Evolutionary conservation across 805 yeast genomes (phyloP).

Genomic region (Sporopachydermia lactativora): DNA sequence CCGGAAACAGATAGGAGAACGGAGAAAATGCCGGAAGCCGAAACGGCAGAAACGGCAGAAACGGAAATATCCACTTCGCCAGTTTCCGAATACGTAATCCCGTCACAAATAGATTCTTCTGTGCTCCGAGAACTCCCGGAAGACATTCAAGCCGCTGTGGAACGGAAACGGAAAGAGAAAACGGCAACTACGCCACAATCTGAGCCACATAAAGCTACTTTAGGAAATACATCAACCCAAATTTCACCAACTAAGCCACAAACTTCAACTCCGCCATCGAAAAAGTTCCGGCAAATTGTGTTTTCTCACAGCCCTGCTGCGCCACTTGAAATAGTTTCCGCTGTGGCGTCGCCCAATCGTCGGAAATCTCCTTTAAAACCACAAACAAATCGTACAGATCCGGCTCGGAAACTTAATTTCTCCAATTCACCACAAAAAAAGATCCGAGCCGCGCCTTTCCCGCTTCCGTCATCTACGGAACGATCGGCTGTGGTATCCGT

Average conservation of each 20-base stretch:
- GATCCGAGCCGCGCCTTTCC: background rate
- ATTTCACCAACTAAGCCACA: too few species aligned
- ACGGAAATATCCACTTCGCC: constrained; percentile 2
- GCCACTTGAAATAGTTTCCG: background rate
- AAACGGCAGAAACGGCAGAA: constrained; percentile 4
- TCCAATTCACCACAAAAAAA: too few species aligned
- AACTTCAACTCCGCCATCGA: background rate
- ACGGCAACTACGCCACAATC: background rate
- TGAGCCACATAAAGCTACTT: too few species aligned
- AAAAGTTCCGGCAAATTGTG: background rate
- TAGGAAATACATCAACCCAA: too few species aligned
- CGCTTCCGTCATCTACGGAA: background rate
- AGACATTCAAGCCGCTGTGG: constrained; percentile 3
- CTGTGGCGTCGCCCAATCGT: background rate
- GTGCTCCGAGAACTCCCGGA: constrained; percentile 16
- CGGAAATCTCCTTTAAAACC: background rate
- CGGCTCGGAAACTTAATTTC: background rate
- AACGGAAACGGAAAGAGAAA: background rate
- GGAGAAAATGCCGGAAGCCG: constrained; percentile 4
- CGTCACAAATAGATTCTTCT: constrained; percentile 17
- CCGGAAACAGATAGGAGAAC: constrained; percentile 9
- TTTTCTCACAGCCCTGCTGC: background rate
- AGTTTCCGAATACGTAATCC: constrained; percentile 15
- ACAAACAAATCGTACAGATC: background rate
- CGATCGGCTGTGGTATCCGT: too few species aligned